Percentiles rank a stretch among this genome's conserved stretches.
Conservation (phyloP, 108 stramenopile genomes). For the Phaeodactylum tricornutum region DNA sequence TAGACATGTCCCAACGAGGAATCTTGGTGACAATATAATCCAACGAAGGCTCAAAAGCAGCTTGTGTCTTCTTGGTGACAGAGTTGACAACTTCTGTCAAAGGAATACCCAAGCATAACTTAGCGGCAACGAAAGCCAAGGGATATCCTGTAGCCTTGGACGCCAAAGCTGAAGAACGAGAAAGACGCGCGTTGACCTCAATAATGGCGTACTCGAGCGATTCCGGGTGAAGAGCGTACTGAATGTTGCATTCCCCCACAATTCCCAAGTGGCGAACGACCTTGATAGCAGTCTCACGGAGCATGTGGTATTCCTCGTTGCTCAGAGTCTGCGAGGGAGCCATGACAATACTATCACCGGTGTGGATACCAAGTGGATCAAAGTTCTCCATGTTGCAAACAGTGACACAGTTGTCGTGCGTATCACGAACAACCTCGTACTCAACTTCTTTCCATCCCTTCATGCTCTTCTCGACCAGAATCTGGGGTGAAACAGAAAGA, state of each 20-base stretch:
- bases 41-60: conserved; percentile 96
- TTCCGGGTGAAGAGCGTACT: conserved; percentile 95
- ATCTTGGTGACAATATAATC: conserved; percentile 98
- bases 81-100: conserved; percentile 91
- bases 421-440: conserved; percentile 92
- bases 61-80: conserved; percentile 94
- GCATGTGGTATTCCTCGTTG: conserved; percentile 97
- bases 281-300: conserved; percentile 92
- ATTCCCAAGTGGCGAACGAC: conserved; percentile 96
- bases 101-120: conserved; percentile 87
- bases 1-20: conserved; percentile 97
- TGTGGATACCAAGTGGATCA: conserved; percentile 96
- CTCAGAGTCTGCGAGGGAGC: conserved; percentile 96
- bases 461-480: conserved; percentile 96
- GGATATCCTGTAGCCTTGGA: conserved; percentile 99
- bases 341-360: conserved; percentile 97
- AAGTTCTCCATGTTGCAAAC: conserved; percentile 99
- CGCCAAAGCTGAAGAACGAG: conserved; percentile 95
- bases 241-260: conserved; percentile 99
- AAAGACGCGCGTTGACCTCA: conserved; percentile 97
- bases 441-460: conserved; percentile 99
- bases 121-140: conserved; percentile 96
- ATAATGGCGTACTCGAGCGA: conserved; percentile 94
- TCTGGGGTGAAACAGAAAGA: conserved; percentile 82
- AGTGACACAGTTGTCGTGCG: conserved; percentile 90